These are phyloP conservation scores for Triticum aestivum DNA, from an alignment of 176 grass and related monocot species.

Conservation along the genomic window IWGSC_CS_RefSeq_v2.1 NC_057799.1:388748040-388748539, in stretches of 20 bases:
- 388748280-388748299: slow-evolving; percentile 93
- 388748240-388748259: slow-evolving; percentile 51
- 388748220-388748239: slow-evolving; percentile 75
- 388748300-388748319: slow-evolving; percentile 87
- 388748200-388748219: slow-evolving; percentile 93
- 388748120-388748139: background rate
- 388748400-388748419: slow-evolving; percentile 24
- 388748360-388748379: slow-evolving; percentile 8
- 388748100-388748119: slow-evolving; percentile 60
- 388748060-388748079: slow-evolving; percentile 63
- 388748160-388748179: slow-evolving; percentile 16
- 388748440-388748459: slow-evolving; percentile 62
- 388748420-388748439: slow-evolving; percentile 55
- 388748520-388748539: slow-evolving; percentile 31
- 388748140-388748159: background rate
- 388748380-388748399: background rate
- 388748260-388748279: slow-evolving; percentile 61
- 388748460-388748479: slow-evolving; percentile 47
- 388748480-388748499: slow-evolving; percentile 53
- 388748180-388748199: slow-evolving; percentile 78
- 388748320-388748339: slow-evolving; percentile 66
- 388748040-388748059: slow-evolving; percentile 54
- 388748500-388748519: slow-evolving; percentile 42
- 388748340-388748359: slow-evolving; percentile 66
- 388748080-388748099: slow-evolving; percentile 44